Evolutionary conservation across 805 yeast species (phyloP), one percentile per base, ranked within the genome.

Genomic region (Spencermartinsiella europaea): DNA sequence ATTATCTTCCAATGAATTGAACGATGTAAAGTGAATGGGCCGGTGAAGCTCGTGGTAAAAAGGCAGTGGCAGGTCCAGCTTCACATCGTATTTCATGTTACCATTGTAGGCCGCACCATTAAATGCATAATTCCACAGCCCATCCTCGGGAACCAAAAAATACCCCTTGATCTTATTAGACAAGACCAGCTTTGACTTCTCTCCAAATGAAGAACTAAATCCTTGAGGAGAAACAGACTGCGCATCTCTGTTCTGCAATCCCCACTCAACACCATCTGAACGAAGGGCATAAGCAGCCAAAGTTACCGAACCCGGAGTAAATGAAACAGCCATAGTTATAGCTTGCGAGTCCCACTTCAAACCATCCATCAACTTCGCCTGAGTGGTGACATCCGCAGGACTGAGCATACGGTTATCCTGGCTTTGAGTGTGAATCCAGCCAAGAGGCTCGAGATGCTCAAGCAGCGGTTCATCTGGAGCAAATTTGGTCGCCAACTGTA

Each of bases 361-460:
- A 12, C 60, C 58, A 12, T 66, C 62, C 43, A 56, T 47, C 39
- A 74, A 59, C 36, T 57, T 65, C 3, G 80, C 69, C 46, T 81
- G 84, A 0, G 79, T 75, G 1, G 84, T 73, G 14, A 87, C 77
- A 53, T 91, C 97, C 31, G 74, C 66, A 0, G 96, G 80, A 4
- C 84, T 70, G 69, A 90, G 74, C 43, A 73, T 70, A 41, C 76
- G 75, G 4, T 74, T 53, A 34, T 85, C 95, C 16, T 76, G 77
- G 1, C 83, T 73, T 62, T 83, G 88, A 0, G 97, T 86, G 61
- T 91, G 97, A n/a, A 93, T 76, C 95, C 96, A 86, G 0, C 99
- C 99, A 15, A 93, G 64, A 3, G 93, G 76, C 58, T 88, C 90
- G 31, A 87, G 63, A 1, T 77, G 84, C n/a, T 72, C 70, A 8